Base-by-base conservation (phyloP, 2,329 filamentous ascomycete species). In the Alternaria atra region DNA sequence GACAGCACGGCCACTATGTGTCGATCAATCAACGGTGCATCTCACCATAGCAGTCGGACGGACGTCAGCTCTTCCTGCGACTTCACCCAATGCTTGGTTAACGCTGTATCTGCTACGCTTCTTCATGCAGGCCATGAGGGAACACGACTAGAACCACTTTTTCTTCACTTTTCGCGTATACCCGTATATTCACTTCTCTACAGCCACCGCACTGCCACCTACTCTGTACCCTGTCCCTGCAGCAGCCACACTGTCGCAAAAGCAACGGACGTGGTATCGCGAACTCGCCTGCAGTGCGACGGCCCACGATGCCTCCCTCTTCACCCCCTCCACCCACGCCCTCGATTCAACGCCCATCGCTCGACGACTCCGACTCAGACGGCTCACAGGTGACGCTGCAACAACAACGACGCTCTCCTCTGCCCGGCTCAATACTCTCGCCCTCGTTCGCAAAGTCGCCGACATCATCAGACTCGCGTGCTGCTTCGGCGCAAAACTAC, bases 291-390 rank as follows among this genome's bases (percentile, higher is more conserved):
- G 47, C 42, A 34, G 44, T 51, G 32, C 56, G 42, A 60, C 29
- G 52, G 55, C 58, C 48, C 64, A 60, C 67, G 48, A 78, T 78
- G 76, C 68, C 65, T 60, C 66, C 73, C 23, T 71, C 72, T 0
- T 75, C 75, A 20, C 75, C 76, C 23, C 72, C 74, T 20, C 73
- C 74, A 44, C 73, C 73, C 37, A 77, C 75, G 44, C 75, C 76
- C 54, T 72, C 68, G 32, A 35, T 71, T 27, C 73, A 71, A 32
- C 69, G 70, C 23, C 71, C 72, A 23, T 66, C 69, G 43, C 66
- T 72, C 61, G 71, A 76, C 60, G 71, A 73, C 46, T 76, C 73
- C 51, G 76, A 78, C 56, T 79, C 76, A 52, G 81, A 83, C 65
- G 78, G 75, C 48, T 77, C 74, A 43, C 79, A 80, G 53, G 71